Conservation (phyloP, 2,329 filamentous ascomycete species). For the Penicillium sp. region DNA sequence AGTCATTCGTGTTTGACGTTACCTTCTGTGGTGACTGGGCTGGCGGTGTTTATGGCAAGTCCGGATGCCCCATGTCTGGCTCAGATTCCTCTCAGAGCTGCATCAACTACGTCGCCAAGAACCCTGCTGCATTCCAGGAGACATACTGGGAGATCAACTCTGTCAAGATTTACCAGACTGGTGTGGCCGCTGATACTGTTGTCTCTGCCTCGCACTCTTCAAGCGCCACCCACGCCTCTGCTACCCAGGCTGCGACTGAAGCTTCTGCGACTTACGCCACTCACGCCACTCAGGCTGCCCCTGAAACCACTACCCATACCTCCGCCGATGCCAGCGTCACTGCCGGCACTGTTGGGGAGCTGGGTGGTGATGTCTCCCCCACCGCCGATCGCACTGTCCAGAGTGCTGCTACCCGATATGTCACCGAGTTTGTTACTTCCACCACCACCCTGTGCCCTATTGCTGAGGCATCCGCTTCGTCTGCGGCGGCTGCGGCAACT, state of each 20-base stretch:
- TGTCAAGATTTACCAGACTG: constrained; percentile 62
- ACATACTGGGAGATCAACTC: constrained; percentile 79
- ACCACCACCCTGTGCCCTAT: constrained; percentile 4
- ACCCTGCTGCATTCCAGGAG: constrained; percentile 69
- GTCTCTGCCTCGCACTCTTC: constrained; percentile 4
- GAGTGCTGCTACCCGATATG: neutral
- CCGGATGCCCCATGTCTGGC: constrained; percentile 58
- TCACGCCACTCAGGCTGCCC: neutral
- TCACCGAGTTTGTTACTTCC: constrained; percentile 3
- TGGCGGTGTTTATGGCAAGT: constrained; percentile 51
- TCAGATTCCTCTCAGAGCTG: constrained; percentile 65
- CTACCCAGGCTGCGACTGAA: neutral
- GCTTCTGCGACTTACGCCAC: neutral
- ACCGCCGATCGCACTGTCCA: neutral
- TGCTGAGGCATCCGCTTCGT: neutral
- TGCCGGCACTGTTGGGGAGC: neutral
- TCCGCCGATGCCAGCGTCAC: neutral
- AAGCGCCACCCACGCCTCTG: constrained; percentile 1
- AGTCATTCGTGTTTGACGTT: constrained; percentile 52
- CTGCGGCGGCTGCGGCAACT: neutral
- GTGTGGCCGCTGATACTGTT: constrained; percentile 13
- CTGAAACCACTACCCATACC: neutral
- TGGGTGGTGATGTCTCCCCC: neutral
- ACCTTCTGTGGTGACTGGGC: constrained; percentile 61
- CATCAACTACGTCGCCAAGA: constrained; percentile 68